These are phyloP conservation scores for Hamamelis virginiana DNA, from an alignment of 164 flowering plant species.

Conservation along the genomic window DNA sequence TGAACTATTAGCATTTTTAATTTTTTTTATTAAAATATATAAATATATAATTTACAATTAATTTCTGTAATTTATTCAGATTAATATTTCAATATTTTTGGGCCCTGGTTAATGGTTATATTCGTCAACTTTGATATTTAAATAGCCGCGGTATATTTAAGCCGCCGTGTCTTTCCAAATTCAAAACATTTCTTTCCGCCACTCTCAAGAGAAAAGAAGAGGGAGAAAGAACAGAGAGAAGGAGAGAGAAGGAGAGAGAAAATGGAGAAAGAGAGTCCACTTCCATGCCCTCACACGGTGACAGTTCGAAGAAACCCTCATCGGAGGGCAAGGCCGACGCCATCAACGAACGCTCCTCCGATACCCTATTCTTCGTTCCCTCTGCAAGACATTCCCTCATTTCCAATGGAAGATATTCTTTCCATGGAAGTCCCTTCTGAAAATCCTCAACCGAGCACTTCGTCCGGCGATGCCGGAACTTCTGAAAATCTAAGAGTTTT, in stretches of 20 bases:
- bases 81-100: too few relatives aligned
- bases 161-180: neutral
- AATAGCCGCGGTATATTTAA: too few relatives aligned
- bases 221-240: too few relatives aligned
- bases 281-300: slow-evolving; percentile 39
- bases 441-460: slow-evolving; percentile 9
- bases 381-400: slow-evolving; percentile 25
- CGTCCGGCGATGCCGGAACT: neutral
- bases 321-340: slow-evolving; percentile 57
- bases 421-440: slow-evolving; percentile 29
- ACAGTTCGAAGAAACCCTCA: slow-evolving; percentile 73
- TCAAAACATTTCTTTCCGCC: slow-evolving; percentile 1
- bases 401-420: slow-evolving; percentile 47
- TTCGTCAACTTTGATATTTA: too few relatives aligned
- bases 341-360: slow-evolving; percentile 26
- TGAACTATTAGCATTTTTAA: too few relatives aligned
- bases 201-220: too few relatives aligned
- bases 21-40: too few relatives aligned
- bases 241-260: neutral
- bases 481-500: slow-evolving; percentile 54
- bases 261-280: slow-evolving; percentile 39
- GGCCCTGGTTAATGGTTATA: too few relatives aligned
- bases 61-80: too few relatives aligned
- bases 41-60: too few relatives aligned
- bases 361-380: slow-evolving; percentile 3